Percentiles rank a stretch among this genome's conserved stretches.
These are phyloP conservation scores for Pseudogymnoascus pannorum DNA, from an alignment of 2,329 filamentous ascomycete genomes.

Conservation along the genomic window DNA sequence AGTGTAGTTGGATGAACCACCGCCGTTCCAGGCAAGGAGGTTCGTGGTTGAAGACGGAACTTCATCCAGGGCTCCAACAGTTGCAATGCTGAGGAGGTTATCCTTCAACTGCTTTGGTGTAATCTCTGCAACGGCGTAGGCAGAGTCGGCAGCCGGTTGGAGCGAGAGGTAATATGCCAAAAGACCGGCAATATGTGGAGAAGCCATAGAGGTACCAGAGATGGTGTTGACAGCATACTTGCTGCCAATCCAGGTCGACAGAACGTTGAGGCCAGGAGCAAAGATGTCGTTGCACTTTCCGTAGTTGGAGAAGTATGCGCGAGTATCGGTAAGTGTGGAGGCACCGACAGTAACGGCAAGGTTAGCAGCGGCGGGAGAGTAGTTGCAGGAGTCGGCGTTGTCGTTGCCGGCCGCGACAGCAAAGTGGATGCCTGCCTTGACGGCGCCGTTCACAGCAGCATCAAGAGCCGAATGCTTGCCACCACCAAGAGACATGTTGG, in stretches of 20 bases:
- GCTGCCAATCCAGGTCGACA: constrained; percentile 97
- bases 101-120: constrained; percentile 92
- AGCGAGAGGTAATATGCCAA: constrained; percentile 97
- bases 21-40: constrained; percentile 98
- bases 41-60: constrained; percentile 84
- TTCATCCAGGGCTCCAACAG: constrained; percentile 67
- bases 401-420: constrained; percentile 98
- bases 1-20: constrained; percentile 84
- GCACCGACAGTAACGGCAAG: constrained; percentile 95
- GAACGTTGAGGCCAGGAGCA: constrained; percentile 90
- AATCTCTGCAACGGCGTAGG: constrained; percentile 81
- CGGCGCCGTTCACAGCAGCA: constrained; percentile 86
- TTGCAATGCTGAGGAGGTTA: constrained; percentile 76
- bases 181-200: constrained; percentile 91
- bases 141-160: constrained; percentile 82
- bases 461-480: constrained; percentile 93
- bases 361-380: constrained; percentile 87
- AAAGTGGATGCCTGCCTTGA: constrained; percentile 89
- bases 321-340: constrained; percentile 85
- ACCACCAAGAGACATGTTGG: constrained; percentile 98
- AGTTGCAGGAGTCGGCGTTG: constrained; percentile 98
- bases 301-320: constrained; percentile 99
- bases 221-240: constrained; percentile 97
- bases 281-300: constrained; percentile 99
- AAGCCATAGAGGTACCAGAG: constrained; percentile 98